These are phyloP conservation scores for sunflower (Helianthus annuus) DNA, from an alignment of 129 eudicot species.

Conservation along the genomic window DNA sequence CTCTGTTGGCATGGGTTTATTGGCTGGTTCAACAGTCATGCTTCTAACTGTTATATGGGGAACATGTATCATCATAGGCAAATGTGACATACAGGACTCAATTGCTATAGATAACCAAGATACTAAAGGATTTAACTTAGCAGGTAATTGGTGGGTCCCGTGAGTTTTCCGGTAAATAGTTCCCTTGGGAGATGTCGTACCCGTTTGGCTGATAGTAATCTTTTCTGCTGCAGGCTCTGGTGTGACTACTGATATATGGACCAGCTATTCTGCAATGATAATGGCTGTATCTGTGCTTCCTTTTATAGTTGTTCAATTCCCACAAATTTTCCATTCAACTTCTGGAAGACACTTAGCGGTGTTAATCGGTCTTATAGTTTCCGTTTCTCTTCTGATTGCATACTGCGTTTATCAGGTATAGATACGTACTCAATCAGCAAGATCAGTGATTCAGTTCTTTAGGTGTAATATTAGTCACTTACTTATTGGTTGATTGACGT, in stretches of 20 bases:
- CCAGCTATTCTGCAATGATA: constrained; percentile 83
- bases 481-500: neutral
- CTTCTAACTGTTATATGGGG: constrained; percentile 93
- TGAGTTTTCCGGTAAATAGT: too few species aligned
- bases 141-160: too few species aligned
- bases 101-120: constrained; percentile 61
- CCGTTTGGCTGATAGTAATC: neutral
- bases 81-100: constrained; percentile 64
- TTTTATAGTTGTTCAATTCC: constrained; percentile 76
- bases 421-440: neutral
- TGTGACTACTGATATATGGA: constrained; percentile 83
- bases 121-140: constrained; percentile 65
- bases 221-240: constrained; percentile 68
- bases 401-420: constrained; percentile 91
- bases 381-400: constrained; percentile 56
- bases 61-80: constrained; percentile 75
- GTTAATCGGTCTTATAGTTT: constrained; percentile 62
- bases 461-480: neutral
- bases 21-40: constrained; percentile 98
- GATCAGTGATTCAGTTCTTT: neutral
- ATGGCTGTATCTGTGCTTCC: constrained; percentile 81
- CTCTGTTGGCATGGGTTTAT: constrained; percentile 94
- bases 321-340: constrained; percentile 53
- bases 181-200: neutral
- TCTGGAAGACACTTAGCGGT: constrained; percentile 76